A percentile compares a stretch with the other conserved stretches of the same genome.
Conservation (phyloP, 495 filamentous ascomycete species). For the Penicillium roqueforti region DNA sequence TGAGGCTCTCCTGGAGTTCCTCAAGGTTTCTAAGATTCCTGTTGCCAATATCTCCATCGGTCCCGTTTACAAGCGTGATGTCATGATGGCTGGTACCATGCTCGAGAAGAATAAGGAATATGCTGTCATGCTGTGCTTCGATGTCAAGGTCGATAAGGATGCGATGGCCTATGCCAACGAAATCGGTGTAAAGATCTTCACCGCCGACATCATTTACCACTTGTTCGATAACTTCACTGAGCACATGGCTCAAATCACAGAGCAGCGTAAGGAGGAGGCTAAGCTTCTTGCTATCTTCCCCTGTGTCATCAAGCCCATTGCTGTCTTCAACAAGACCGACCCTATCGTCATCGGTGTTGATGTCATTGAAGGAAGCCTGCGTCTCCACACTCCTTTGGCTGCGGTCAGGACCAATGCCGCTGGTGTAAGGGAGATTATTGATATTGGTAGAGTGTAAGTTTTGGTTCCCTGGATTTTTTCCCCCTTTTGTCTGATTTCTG, state of each 20-base stretch:
- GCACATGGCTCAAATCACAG: slow-evolving; percentile 80
- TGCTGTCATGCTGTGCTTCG: slow-evolving; percentile 99
- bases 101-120: slow-evolving; percentile 93
- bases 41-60: slow-evolving; percentile 97
- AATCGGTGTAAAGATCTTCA: slow-evolving; percentile 96
- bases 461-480: background rate
- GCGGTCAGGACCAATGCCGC: slow-evolving; percentile 75
- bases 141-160: slow-evolving; percentile 98
- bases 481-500: background rate
- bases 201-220: slow-evolving; percentile 98
- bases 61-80: slow-evolving; percentile 96
- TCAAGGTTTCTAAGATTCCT: slow-evolving; percentile 90
- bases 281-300: slow-evolving; percentile 97
- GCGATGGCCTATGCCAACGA: slow-evolving; percentile 88
- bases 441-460: slow-evolving; percentile 92
- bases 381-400: slow-evolving; percentile 80
- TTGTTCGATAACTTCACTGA: slow-evolving; percentile 94
- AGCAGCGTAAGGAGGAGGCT: slow-evolving; percentile 91
- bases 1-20: slow-evolving; percentile 94
- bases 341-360: slow-evolving; percentile 97
- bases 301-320: slow-evolving; percentile 81
- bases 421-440: slow-evolving; percentile 74
- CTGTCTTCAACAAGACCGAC: slow-evolving; percentile 97
- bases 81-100: slow-evolving; percentile 96
- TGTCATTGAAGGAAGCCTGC: slow-evolving; percentile 82